A percentile compares a stretch with the other conserved stretches of the same genome.
Evolutionary conservation across 169 alveolate species (phyloP).

Genomic region (Eimeria zaria): DNA sequence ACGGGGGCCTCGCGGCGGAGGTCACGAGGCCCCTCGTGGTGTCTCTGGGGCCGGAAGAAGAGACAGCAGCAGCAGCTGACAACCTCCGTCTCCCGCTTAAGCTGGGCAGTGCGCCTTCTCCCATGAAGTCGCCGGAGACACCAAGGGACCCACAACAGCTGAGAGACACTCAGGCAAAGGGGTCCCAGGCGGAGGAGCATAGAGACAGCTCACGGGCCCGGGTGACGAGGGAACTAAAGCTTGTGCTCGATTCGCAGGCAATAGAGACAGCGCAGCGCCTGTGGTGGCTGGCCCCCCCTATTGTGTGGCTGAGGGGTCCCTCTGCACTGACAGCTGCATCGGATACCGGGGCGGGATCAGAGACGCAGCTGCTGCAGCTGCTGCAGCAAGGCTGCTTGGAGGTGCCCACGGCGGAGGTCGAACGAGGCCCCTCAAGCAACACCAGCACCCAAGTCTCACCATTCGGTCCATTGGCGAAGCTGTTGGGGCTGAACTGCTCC

Average conservation of each 20-base stretch:
- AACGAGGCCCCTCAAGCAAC: background rate
- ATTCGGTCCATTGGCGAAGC: background rate
- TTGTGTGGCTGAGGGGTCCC: background rate
- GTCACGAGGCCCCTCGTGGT: conserved; percentile 25
- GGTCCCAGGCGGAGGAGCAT: background rate
- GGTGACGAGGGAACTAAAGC: background rate
- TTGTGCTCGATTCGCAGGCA: background rate
- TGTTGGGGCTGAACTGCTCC: conserved; percentile 4
- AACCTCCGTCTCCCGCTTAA: conserved; percentile 32
- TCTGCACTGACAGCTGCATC: background rate
- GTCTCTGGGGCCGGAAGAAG: conserved; percentile 14
- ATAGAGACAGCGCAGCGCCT: conserved; percentile 56
- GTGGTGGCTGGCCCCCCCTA: conserved; percentile 62
- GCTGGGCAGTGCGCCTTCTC: background rate
- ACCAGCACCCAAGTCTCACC: conserved; percentile 16
- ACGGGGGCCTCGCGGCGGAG: conserved; percentile 21
- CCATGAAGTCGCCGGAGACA: background rate
- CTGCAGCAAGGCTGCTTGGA: conserved; percentile 78
- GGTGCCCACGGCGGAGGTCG: conserved; percentile 28
- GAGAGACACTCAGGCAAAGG: background rate
- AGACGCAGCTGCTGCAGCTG: conserved; percentile 56
- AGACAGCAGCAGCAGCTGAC: background rate
- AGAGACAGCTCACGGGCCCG: background rate
- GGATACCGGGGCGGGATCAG: background rate
- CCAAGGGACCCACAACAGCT: background rate